Base-by-base conservation (phyloP, 768 basidiomycete species). In the Multifurca ochricompacta region DNA sequence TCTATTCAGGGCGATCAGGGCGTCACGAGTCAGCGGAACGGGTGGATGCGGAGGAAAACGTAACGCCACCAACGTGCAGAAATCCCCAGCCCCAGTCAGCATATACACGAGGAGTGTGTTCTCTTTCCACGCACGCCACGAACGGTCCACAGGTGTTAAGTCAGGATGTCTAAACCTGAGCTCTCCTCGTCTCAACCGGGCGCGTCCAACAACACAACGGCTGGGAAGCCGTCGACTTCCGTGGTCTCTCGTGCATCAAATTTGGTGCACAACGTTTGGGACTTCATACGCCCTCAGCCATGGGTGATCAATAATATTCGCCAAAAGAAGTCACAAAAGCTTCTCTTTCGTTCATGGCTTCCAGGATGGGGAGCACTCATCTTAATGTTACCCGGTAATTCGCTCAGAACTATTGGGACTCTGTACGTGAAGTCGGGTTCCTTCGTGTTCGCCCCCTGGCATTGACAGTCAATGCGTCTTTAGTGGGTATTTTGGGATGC, bases 271-370 rank as follows among this genome's bases (percentile, higher is more conserved):
- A 25, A 18, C 8, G n/a, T 56, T 39, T 40, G 56, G 42, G 42
- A 48, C n/a, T 51, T 53, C 41, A 48, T 58, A 36, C 53, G 41
- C n/a, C 45, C 39, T 35, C 48, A 50, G n/a, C 65, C 66, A 30
- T 76, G 74, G 74, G 58, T 73, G 10, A 57, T 67, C 11, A 62
- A 54, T 11, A 73, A 73, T 44, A 59, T 76, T 21, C 66, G 62
- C n/a, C 68, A 69, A 8, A 50, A 59, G 18, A 64, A 63, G 50
- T 69, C 74, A 11, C 66, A 67, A 65, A 71, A 73, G 58, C 47
- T 68, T 36, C 59, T 72, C 42, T 58, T 71, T 27, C 64, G 73
- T n/a, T 74, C 71, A 54, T 76, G 73, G 72, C 47, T 73, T 8
- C 71, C 70, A 11, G 63, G 67, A 10, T 74, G 71, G 69, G 66